phyloP scores from a whole-genome alignment of 345 rosid genomes.

The Gossypium bickii region DNA sequence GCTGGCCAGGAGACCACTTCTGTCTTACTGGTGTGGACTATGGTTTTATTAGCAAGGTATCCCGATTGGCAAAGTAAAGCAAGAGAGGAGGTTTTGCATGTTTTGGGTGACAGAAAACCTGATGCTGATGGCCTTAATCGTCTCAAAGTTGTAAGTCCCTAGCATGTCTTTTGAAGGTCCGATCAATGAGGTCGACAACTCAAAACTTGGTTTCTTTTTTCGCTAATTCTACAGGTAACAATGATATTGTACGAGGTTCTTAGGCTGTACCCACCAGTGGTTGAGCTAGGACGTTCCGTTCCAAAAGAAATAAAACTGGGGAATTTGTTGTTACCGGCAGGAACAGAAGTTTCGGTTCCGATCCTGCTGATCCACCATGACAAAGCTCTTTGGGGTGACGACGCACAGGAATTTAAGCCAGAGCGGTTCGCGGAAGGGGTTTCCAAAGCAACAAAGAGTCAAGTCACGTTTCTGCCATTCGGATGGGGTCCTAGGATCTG shows the following conservation, averaged over 20 bases:
- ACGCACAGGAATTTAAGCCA: constrained; percentile 32
- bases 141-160: constrained; percentile 24
- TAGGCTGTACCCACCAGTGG: constrained; percentile 37
- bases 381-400: constrained; percentile 29
- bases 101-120: constrained; percentile 23
- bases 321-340: constrained; percentile 21
- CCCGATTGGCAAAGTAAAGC: constrained; percentile 32
- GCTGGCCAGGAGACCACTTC: constrained; percentile 38
- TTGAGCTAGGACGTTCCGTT: constrained; percentile 1
- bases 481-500: constrained; percentile 23
- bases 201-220: no score
- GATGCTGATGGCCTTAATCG: constrained; percentile 18
- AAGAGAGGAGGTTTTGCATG: constrained; percentile 32
- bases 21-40: constrained; percentile 31
- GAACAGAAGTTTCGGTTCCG: constrained; percentile 20
- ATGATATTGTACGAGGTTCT: constrained; percentile 38
- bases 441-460: constrained; percentile 26
- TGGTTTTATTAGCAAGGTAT: constrained; percentile 25
- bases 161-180: background rate
- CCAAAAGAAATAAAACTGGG: constrained; percentile 28
- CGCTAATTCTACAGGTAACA: constrained; percentile 20
- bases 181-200: background rate
- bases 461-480: constrained; percentile 22
- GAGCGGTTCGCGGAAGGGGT: constrained; percentile 35
- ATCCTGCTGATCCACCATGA: constrained; percentile 30